Base-by-base conservation (phyloP, 805 yeast species). In the Ogataea siamensis region DNA sequence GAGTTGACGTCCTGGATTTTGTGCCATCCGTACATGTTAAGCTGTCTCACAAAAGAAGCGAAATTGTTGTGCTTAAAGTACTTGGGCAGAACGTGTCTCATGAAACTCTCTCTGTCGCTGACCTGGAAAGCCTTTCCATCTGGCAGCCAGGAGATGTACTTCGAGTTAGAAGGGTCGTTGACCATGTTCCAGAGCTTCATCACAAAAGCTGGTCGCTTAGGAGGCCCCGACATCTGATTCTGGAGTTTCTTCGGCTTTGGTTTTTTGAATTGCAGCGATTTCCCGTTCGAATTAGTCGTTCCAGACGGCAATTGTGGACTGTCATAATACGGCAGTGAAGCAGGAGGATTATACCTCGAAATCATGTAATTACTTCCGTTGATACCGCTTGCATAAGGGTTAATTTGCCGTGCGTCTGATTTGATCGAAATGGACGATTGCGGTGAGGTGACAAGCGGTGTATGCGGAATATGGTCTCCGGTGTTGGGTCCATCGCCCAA, bases 11-110 rank as follows among this genome's bases (percentile, higher is more conserved):
- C 98, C 63, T 93, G 99, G 4, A 93, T 93, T 63, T 93, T 93
- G 67, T 89, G 98, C 96, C 97, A 93, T 8, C 99, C 99, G 59
- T 93, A 93, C 99, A 93, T 91, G 64, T 91, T 91, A 54, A 91
- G 71, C 59, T 91, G 99, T 45, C 99, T 78, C 11, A 93, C 98
- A 71, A 93, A 93, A 21, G 93, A 81, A 14, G 98, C 94, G 64
- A 93, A 89, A 59, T 93, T 91, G 44, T 86, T 83, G 64, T 93
- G 99, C 61, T 93, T 93, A 71, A 89, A 93, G 65, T 87, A 93
- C 55, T 81, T 80, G 5, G 99, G 99, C 45, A 93, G 65, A 18
- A 93, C 81, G 43, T 73, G 68, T 52, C 81, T 85, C 73, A 88
- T 93, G 55, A 93, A 91, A 21, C 67, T 71, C 50, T 91, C 98